Percentiles rank a stretch among this genome's conserved stretches.
phyloP scores from a whole-genome alignment of 768 basidiomycete species.

The Pisolithus tinctorius region DNA sequence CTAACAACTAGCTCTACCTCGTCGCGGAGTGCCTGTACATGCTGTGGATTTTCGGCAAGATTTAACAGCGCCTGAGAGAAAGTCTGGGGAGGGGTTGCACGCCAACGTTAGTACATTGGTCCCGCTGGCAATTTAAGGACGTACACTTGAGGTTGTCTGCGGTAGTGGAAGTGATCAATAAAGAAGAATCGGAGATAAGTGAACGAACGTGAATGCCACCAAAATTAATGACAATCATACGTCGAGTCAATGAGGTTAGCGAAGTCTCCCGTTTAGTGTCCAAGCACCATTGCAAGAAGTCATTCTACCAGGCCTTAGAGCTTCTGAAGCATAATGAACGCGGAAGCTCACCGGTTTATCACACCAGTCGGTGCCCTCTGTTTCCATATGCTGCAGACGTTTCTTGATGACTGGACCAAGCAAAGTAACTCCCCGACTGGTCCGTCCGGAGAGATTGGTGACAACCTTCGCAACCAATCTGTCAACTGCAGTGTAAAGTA shows the following conservation, averaged over 20 bases:
- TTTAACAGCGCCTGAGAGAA: neutral
- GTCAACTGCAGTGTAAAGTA: too few relatives aligned
- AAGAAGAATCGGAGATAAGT: neutral
- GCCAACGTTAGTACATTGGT: too few relatives aligned
- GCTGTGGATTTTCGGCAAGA: neutral
- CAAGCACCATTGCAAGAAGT: neutral
- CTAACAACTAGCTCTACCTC: constrained; percentile 26
- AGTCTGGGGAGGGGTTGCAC: neutral
- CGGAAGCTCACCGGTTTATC: neutral
- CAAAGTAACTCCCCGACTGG: neutral
- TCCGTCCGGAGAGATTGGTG: neutral
- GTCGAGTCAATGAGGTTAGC: neutral
- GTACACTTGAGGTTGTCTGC: neutral
- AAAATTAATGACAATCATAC: neutral
- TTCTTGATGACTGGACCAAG: neutral
- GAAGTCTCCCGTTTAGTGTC: neutral
- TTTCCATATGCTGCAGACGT: neutral
- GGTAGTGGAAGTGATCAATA: neutral
- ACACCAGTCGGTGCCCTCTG: neutral
- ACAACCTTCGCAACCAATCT: neutral
- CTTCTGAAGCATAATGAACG: neutral
- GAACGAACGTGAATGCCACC: neutral
- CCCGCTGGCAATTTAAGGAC: neutral
- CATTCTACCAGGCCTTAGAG: neutral
- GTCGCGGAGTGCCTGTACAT: constrained; percentile 22